phyloP scores from a whole-genome alignment of 2,329 filamentous ascomycete species.

The Cercospora sp. region DNA sequence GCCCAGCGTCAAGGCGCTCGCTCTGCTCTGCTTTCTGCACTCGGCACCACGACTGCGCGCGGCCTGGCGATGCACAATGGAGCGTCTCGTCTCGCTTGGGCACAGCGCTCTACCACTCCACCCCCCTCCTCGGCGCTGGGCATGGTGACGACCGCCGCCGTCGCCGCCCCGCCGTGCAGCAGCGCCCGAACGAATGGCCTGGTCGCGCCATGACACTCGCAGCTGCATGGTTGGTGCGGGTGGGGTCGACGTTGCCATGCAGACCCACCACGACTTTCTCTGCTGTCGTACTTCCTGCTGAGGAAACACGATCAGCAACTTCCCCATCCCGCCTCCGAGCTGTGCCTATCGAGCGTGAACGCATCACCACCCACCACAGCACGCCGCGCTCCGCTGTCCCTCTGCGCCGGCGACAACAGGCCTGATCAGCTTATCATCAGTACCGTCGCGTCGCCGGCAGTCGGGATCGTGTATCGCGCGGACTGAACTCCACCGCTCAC shows the following conservation, averaged over 20 bases:
- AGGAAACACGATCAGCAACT: neutral
- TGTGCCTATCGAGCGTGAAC: neutral
- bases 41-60: neutral
- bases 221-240: neutral
- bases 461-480: neutral
- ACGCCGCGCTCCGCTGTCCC: too few species aligned
- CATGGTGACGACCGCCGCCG: neutral
- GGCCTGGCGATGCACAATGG: neutral
- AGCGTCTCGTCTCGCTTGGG: neutral
- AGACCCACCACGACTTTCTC: neutral
- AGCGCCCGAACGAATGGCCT: neutral
- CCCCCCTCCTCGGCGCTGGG: neutral
- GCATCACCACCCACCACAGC: neutral
- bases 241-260: neutral
- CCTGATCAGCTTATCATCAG: too few species aligned
- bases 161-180: too few species aligned
- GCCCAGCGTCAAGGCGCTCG: neutral
- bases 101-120: neutral
- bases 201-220: neutral
- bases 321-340: neutral
- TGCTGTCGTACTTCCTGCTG: neutral
- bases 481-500: neutral
- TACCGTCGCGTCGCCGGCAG: neutral
- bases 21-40: neutral
- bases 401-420: neutral